Evolutionary conservation across 2,329 filamentous ascomycete species (phyloP), one percentile per base, ranked within the genome.

Genomic region (Fusarium chaquense): DNA sequence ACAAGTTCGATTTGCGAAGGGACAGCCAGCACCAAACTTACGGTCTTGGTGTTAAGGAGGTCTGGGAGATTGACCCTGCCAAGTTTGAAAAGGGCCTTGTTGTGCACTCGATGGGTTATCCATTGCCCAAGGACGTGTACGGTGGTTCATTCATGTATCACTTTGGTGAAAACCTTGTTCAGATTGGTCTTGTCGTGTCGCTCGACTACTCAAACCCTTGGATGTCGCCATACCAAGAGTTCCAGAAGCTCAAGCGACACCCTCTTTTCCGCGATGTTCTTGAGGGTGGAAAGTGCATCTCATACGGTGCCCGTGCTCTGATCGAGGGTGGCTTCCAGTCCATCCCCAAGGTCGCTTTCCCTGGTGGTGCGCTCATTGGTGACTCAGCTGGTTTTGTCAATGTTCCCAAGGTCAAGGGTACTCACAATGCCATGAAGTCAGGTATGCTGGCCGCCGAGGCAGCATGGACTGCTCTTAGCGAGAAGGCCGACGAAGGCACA

Each of bases 121-220:
- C 96, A 22, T 82, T 99, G 45, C 89, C 93, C 18, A 89, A 86
- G 73, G 91, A 98, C 77, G 96, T 94, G 11, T 99, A 99, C 78
- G 96, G 96, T 72, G 96, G 96, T 71, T 94, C 93, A n/a, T 99
- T 94, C 90, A 94, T 99, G 93, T 99, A 99, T 78, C 96, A 99
- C 81, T 99, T 98, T 80, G 96, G 94, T 38, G 95, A 99, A 75
- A 99, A 98, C 81, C 87, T 98, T 75, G 95, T 99, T 64, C 94
- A 90, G 72, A 86, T 99, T 58, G 96, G 96, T 26, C 85, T 98
- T 20, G 96, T 99, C 13, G 92, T 97, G 38, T 94, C 94, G 26
- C 86, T 99, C 56, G 96, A 99, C 83, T 99, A 99, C 79, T 86
- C 93, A 43, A 99, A 99, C 81, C 96, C 96, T 1, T 99, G 95